phyloP scores from a whole-genome alignment of 441 rosid genomes.

The Euphorbia corollata region DNA sequence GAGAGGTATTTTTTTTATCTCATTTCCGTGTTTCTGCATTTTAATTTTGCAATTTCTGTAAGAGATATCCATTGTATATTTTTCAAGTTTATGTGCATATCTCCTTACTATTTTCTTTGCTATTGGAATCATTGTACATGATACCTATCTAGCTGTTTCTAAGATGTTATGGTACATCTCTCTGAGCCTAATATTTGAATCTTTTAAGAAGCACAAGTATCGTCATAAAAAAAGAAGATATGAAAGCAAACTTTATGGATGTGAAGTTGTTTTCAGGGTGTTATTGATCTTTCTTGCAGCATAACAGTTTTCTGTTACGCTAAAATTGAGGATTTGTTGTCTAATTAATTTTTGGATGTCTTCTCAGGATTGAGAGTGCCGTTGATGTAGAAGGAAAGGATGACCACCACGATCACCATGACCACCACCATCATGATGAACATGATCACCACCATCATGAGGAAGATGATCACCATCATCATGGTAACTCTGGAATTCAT shows the following conservation, averaged over 20 bases:
- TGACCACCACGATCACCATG: slow-evolving; percentile 19
- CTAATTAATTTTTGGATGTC: slow-evolving; percentile 17
- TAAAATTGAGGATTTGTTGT: slow-evolving; percentile 1
- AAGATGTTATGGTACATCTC: background rate
- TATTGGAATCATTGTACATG: background rate
- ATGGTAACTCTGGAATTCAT: no score
- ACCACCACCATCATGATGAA: background rate
- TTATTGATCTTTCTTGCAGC: no score
- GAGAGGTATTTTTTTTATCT: slow-evolving; percentile 52
- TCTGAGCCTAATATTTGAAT: no score
- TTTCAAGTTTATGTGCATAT: background rate
- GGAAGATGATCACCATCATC: no score
- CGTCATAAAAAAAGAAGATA: no score
- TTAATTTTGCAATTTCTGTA: background rate
- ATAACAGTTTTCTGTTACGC: background rate
- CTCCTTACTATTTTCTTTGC: background rate
- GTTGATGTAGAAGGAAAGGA: slow-evolving; percentile 52
- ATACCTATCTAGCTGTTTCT: background rate
- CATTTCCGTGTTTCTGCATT: slow-evolving; percentile 14
- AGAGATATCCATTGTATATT: background rate
- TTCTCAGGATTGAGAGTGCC: slow-evolving; percentile 72
- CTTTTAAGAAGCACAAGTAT: no score
- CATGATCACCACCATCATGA: slow-evolving; percentile 49
- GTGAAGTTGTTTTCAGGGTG: no score
- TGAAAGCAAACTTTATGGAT: no score